These are phyloP conservation scores for Elongisporangium undulatum DNA, from an alignment of 352 stramenopile genomes.

Conservation along the genomic window DNA sequence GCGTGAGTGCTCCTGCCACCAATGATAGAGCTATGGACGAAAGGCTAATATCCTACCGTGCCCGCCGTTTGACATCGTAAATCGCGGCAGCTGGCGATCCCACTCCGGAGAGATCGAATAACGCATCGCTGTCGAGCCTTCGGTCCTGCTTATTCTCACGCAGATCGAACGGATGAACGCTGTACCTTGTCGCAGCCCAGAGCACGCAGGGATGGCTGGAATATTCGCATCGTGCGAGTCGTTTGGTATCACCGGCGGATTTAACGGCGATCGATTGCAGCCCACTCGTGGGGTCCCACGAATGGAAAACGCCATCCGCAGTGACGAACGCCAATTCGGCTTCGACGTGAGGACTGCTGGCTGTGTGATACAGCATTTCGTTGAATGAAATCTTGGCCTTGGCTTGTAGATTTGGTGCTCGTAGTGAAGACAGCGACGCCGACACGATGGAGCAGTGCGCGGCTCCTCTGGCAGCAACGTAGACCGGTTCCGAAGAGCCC, in stretches of 20 bases:
- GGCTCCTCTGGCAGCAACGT: slow-evolving; percentile 34
- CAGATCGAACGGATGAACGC: slow-evolving; percentile 43
- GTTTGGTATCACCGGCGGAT: slow-evolving; percentile 18
- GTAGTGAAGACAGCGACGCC: slow-evolving; percentile 7
- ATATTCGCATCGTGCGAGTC: slow-evolving; percentile 64
- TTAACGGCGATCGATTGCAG: slow-evolving; percentile 27
- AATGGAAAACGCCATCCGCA: slow-evolving; percentile 35
- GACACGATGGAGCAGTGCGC: slow-evolving; percentile 36
- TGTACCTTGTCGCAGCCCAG: slow-evolving; percentile 44
- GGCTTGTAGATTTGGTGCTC: slow-evolving; percentile 17
- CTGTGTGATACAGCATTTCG: slow-evolving; percentile 53
- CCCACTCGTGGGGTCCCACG: slow-evolving; percentile 42
- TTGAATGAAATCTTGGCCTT: slow-evolving; percentile 52
- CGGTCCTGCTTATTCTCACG: slow-evolving; percentile 19
- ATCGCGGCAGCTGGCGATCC: slow-evolving; percentile 39
- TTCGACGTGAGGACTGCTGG: slow-evolving; percentile 58
- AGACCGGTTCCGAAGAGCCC: slow-evolving; percentile 13
- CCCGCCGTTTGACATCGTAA: slow-evolving; percentile 57
- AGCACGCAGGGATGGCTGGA: slow-evolving; percentile 72
- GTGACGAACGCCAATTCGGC: slow-evolving; percentile 55
- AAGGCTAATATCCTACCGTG: slow-evolving; percentile 25
- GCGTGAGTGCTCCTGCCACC: not conserved
- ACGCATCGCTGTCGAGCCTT: slow-evolving; percentile 5
- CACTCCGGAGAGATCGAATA: slow-evolving; percentile 49
- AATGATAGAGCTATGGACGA: not conserved